A percentile compares a stretch with the other conserved stretches of the same genome.
phyloP scores from a whole-genome alignment of 805 yeast genomes.

The Cyberlindnera sargentensis region DNA sequence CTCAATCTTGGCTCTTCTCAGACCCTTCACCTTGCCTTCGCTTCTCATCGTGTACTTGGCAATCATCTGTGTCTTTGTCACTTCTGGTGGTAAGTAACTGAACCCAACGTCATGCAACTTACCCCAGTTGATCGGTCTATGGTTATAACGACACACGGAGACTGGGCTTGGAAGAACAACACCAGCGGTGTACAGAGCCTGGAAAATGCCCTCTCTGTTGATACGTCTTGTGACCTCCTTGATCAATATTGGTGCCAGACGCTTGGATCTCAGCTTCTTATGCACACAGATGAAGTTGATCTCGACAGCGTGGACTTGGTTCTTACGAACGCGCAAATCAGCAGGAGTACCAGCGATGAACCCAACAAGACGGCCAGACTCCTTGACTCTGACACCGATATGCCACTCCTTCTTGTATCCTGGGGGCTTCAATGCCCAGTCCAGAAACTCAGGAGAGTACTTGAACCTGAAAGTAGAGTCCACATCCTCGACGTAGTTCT shows the following conservation, averaged over 20 bases:
- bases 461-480: constrained; percentile 91
- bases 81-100: constrained; percentile 65
- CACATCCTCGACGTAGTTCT: constrained; percentile 90
- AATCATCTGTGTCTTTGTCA: constrained; percentile 64
- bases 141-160: constrained; percentile 81
- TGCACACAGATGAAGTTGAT: constrained; percentile 93
- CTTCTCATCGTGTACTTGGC: constrained; percentile 58
- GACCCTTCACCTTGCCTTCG: constrained; percentile 42
- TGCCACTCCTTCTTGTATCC: constrained; percentile 90
- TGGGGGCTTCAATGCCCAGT: constrained; percentile 93
- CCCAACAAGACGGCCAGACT: constrained; percentile 73
- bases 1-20: constrained; percentile 40
- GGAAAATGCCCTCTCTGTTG: constrained; percentile 82
- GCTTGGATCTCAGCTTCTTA: constrained; percentile 86
- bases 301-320: constrained; percentile 61
- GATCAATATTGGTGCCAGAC: constrained; percentile 90
- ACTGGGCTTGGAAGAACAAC: constrained; percentile 89
- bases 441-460: constrained; percentile 72
- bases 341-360: constrained; percentile 90
- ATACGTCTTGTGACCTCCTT: constrained; percentile 93
- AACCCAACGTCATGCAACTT: constrained; percentile 88
- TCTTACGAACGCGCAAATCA: constrained; percentile 51
- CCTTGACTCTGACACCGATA: constrained; percentile 84
- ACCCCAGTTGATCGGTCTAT: constrained; percentile 90
- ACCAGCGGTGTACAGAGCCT: constrained; percentile 93